phyloP scores from a whole-genome alignment of 1,139 yeast species.

The Pichia inconspicua region DNA sequence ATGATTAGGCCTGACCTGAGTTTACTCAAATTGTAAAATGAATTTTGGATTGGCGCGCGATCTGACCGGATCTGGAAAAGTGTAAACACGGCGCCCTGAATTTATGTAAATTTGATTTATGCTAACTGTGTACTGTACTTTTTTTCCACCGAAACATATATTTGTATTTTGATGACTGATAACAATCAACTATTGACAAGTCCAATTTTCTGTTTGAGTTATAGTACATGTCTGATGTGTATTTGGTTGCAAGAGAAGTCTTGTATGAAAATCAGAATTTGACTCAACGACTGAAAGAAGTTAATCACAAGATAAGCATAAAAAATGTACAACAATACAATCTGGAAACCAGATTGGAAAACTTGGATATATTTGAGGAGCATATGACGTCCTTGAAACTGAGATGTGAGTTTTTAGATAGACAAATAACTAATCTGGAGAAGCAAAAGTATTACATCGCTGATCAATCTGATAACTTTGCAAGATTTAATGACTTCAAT shows the following conservation, averaged over 20 bases:
- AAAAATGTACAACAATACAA: constrained; percentile 10
- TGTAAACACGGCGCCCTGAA: neutral
- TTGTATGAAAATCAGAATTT: constrained; percentile 11
- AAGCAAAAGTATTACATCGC: constrained; percentile 16
- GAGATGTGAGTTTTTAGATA: constrained; percentile 34
- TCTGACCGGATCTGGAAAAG: neutral
- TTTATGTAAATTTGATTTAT: too few relatives aligned
- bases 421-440: constrained; percentile 31
- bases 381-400: constrained; percentile 31
- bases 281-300: constrained; percentile 15
- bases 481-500: constrained; percentile 1
- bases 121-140: too few relatives aligned
- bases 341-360: constrained; percentile 20
- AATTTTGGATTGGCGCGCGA: neutral
- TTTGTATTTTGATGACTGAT: too few relatives aligned
- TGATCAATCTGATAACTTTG: neutral
- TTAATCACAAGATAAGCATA: constrained; percentile 2
- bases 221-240: neutral
- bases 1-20: too few relatives aligned
- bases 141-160: too few relatives aligned
- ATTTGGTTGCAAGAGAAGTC: neutral
- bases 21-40: too few relatives aligned
- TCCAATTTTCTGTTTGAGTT: neutral
- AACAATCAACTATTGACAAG: neutral
- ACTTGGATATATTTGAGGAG: constrained; percentile 24